A percentile compares a stretch with the other conserved stretches of the same genome.
These are phyloP conservation scores for Zygoascus flipseniorum DNA, from an alignment of 805 yeast species.

Conservation along the genomic window DNA sequence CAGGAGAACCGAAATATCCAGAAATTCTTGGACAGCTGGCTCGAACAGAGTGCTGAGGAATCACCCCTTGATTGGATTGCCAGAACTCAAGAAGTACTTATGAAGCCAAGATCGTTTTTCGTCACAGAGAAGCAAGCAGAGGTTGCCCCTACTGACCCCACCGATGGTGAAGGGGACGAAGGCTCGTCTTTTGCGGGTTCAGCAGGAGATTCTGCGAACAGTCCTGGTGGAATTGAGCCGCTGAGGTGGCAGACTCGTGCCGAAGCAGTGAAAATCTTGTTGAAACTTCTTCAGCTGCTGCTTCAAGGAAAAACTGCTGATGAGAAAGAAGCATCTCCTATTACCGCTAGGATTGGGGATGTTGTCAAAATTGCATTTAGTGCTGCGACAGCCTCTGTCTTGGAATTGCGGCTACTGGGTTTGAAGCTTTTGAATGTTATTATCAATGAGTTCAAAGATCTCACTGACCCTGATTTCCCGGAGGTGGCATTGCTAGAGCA, in stretches of 20 bases:
- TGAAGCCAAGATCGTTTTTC: constrained; percentile 37
- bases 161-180: constrained; percentile 25
- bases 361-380: constrained; percentile 70
- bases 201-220: constrained; percentile 12
- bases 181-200: constrained; percentile 5
- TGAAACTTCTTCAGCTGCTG: constrained; percentile 19
- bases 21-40: constrained; percentile 49
- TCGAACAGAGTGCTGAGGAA: constrained; percentile 39
- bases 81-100: constrained; percentile 38
- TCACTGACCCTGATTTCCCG: constrained; percentile 65
- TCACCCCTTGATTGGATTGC: constrained; percentile 48
- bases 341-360: constrained; percentile 36
- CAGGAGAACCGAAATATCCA: constrained; percentile 34
- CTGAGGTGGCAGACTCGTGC: constrained; percentile 38
- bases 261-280: constrained; percentile 29
- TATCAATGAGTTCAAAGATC: constrained; percentile 49
- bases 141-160: constrained; percentile 14
- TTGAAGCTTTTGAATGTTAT: constrained; percentile 56
- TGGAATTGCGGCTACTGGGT: constrained; percentile 54
- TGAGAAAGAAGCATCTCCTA: constrained; percentile 16
- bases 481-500: constrained; percentile 71
- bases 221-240: constrained; percentile 21
- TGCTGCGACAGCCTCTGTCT: constrained; percentile 67
- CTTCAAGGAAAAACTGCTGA: constrained; percentile 16
- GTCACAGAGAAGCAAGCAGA: constrained; percentile 27